phyloP scores from a whole-genome alignment of 306 rosid genomes.

The Pterocarpus macrocarpus region DNA sequence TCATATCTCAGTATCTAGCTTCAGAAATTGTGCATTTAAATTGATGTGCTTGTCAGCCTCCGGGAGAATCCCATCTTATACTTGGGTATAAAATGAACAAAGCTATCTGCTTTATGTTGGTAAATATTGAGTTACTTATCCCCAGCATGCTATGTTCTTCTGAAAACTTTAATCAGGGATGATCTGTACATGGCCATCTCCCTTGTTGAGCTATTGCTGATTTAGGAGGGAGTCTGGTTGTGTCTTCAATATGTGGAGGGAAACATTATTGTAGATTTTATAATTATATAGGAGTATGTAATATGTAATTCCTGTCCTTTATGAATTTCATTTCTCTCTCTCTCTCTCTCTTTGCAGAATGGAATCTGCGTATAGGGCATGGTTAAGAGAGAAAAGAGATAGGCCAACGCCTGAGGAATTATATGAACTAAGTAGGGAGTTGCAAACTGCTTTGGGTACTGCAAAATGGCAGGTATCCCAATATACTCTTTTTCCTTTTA shows the following conservation, averaged over 20 bases:
- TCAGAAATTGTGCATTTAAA: conserved; percentile 24
- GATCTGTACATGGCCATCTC: not conserved
- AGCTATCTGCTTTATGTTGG: not conserved
- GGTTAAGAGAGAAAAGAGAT: conserved; percentile 82
- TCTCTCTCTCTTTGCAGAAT: conserved; percentile 59
- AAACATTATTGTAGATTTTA: not conserved
- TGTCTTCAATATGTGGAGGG: not conserved
- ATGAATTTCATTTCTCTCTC: conserved; percentile 31
- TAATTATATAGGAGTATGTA: conserved; percentile 27
- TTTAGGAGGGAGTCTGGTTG: conserved; percentile 14
- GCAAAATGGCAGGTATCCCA: conserved; percentile 95
- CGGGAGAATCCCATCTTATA: conserved; percentile 25
- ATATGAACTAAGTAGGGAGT: conserved; percentile 79
- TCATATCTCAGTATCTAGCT: conserved; percentile 13
- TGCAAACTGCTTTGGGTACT: conserved; percentile 95
- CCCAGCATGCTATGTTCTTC: not conserved
- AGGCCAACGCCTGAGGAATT: conserved; percentile 53
- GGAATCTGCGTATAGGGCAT: conserved; percentile 88
- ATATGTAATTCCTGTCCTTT: conserved; percentile 31
- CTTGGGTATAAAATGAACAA: conserved; percentile 17
- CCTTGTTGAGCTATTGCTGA: conserved; percentile 18
- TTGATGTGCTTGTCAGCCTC: conserved; percentile 2
- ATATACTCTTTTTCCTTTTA: not conserved
- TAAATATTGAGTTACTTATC: not conserved
- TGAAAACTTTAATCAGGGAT: not conserved